Evolutionary conservation across 139 green algal genomes (phyloP), one percentile per base, ranked within the genome.

Genomic region (Tetradesmus lagerheimii): DNA sequence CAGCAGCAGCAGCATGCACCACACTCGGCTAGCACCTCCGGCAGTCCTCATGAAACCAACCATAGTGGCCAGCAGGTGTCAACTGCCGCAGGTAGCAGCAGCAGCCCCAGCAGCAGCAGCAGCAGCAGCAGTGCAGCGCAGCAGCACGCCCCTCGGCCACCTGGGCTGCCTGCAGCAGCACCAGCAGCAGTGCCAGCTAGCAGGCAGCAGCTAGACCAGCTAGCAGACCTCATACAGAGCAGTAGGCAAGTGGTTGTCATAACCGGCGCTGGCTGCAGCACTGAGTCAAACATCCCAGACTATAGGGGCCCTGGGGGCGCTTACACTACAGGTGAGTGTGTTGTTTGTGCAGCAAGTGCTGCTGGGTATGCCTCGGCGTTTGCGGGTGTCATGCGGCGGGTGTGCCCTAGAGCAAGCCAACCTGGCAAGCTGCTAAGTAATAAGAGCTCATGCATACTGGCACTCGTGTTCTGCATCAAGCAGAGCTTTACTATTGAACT

Each of bases 201-300:
- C 2, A 37, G 93, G 25, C 53, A 83, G 29, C 85, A 94, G 37
- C 71, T 97, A 23, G 85, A 95, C 2, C 25, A 86, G 31, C 89
- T 97, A 14, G 94, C 93, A 0, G 92, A 95, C 23, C 80, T 95
- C 25, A 85, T 95, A 14, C 66, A 47, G n/a, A 41, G 37, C 18
- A 64, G 57, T 37, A 35, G 41, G 14, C 89, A 62, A 16, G 71
- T 93, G 0, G 20, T 92, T 23, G 90, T 92, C 1, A 77, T 94
- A 38, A 94, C 89, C 43, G 95, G 95, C 12, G 95, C 96, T 18
- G 96, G 96, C 4, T 88, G 93, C 27, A 95, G 89, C 78, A 98
- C 96, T 8, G 98, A 99, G 91, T 96, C 89, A 35, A 93, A 93
- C 43, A 97, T 99, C 4, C 98, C 98, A 27, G 98, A 99, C 89